Conservation (phyloP, 352 stramenopile species). For the Phytophthora pini region DNA sequence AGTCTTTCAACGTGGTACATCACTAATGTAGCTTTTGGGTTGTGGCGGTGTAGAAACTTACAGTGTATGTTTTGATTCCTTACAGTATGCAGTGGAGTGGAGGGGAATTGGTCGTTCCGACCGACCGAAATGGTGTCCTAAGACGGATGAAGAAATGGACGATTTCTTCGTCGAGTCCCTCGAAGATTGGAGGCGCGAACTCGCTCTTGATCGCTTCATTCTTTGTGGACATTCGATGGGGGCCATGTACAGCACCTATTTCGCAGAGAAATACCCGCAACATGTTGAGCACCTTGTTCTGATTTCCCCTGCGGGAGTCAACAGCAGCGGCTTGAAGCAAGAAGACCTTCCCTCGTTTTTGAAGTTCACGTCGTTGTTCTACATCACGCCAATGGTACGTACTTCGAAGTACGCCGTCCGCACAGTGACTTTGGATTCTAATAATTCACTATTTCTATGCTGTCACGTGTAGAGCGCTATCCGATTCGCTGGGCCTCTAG, state of each 20-base stretch:
- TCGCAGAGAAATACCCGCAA: conserved; percentile 71
- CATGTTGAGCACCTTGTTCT: conserved; percentile 80
- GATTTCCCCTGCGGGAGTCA: conserved; percentile 76
- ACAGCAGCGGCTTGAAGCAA: conserved; percentile 40
- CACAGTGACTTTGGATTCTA: too few relatives aligned
- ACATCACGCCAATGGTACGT: conserved; percentile 79
- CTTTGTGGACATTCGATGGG: conserved; percentile 84
- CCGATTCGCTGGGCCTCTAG: conserved; percentile 70
- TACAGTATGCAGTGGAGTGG: conserved; percentile 84
- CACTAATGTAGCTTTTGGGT: not conserved
- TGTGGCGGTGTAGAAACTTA: not conserved
- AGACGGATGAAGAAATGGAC: conserved; percentile 73
- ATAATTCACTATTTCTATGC: not conserved
- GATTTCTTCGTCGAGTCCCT: conserved; percentile 85
- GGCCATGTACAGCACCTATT: conserved; percentile 83
- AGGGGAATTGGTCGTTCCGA: conserved; percentile 80
- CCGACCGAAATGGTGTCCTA: conserved; percentile 63
- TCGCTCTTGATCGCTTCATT: conserved; percentile 77
- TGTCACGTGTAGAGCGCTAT: conserved; percentile 51
- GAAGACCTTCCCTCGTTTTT: conserved; percentile 55
- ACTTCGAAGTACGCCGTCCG: not conserved
- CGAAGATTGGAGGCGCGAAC: conserved; percentile 72
- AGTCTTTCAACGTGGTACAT: conserved; percentile 82
- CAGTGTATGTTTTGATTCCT: conserved; percentile 1
- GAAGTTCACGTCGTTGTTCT: conserved; percentile 41